A percentile compares a stretch with the other conserved stretches of the same genome.
Evolutionary conservation across 2,329 filamentous ascomycete genomes (phyloP).

Genomic region (Aspergillus hortae): DNA sequence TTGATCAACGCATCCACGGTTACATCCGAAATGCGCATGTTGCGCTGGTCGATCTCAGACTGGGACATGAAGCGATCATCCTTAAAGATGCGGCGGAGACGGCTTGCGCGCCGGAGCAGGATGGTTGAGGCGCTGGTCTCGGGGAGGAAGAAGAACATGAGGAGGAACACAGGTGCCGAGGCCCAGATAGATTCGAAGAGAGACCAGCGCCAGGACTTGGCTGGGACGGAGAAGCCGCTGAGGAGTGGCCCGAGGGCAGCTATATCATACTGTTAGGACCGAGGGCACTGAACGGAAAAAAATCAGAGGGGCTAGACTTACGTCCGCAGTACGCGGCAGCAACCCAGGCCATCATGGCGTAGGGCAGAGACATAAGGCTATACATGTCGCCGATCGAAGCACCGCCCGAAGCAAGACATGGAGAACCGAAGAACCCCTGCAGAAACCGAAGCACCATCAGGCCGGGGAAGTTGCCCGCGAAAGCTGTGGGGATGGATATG

Average conservation of each 20-base stretch:
- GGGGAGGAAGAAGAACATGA: slow-evolving; percentile 57
- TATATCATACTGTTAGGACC: background rate
- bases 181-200: slow-evolving; percentile 19
- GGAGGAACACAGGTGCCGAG: slow-evolving; percentile 51
- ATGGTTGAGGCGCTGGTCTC: slow-evolving; percentile 61
- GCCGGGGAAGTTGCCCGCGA: slow-evolving; percentile 60
- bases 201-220: slow-evolving; percentile 17
- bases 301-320: background rate
- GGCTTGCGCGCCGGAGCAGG: slow-evolving; percentile 57
- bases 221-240: slow-evolving; percentile 57
- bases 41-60: slow-evolving; percentile 39
- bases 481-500: slow-evolving; percentile 61
- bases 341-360: slow-evolving; percentile 41
- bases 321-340: background rate
- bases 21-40: background rate
- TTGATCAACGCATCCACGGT: slow-evolving; percentile 52
- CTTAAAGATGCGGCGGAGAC: slow-evolving; percentile 54
- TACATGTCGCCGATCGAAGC: slow-evolving; percentile 48
- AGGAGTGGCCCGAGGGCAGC: slow-evolving; percentile 51
- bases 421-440: slow-evolving; percentile 63
- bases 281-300: background rate
- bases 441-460: slow-evolving; percentile 64
- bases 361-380: slow-evolving; percentile 54
- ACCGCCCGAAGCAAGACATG: slow-evolving; percentile 58
- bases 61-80: background rate